phyloP scores from a whole-genome alignment of 129 eudicot species.

The Logfia minima region DNA sequence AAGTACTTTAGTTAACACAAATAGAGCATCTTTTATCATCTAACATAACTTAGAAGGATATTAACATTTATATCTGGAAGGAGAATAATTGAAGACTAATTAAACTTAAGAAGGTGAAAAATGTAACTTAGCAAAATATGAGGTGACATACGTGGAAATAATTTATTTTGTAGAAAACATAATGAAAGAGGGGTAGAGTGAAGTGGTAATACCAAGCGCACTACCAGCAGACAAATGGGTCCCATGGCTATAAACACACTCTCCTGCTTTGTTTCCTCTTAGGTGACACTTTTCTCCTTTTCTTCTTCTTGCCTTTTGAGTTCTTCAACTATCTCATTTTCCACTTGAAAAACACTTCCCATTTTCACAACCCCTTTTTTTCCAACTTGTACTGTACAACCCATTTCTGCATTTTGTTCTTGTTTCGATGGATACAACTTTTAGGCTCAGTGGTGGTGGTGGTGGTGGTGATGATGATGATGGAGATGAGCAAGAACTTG shows the following conservation, averaged over 20 bases:
- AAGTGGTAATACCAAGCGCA: constrained; percentile 55
- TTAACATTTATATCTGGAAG: too few species aligned
- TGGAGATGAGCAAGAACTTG: constrained; percentile 54
- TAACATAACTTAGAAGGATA: too few species aligned
- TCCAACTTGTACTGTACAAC: background rate
- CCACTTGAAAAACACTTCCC: background rate
- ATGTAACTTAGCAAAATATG: background rate
- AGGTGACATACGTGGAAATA: constrained; percentile 15
- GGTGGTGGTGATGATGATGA: constrained; percentile 7
- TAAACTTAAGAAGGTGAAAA: background rate
- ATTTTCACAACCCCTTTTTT: background rate
- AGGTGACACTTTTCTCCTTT: constrained; percentile 43
- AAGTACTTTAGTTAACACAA: too few species aligned
- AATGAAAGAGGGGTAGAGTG: constrained; percentile 17
- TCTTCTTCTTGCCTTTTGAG: constrained; percentile 28
- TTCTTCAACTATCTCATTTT: background rate
- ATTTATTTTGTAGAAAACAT: background rate
- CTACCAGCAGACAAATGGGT: constrained; percentile 61
- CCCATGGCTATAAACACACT: constrained; percentile 46
- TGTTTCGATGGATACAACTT: constrained; percentile 35
- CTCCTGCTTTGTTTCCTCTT: constrained; percentile 44
- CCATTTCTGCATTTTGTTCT: constrained; percentile 6
- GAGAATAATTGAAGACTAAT: too few species aligned
- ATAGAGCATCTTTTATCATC: too few species aligned
- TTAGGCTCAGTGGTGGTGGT: constrained; percentile 33